Base-by-base conservation (phyloP, 2,329 filamentous ascomycete genomes). In the Claviceps pusilla region DNA sequence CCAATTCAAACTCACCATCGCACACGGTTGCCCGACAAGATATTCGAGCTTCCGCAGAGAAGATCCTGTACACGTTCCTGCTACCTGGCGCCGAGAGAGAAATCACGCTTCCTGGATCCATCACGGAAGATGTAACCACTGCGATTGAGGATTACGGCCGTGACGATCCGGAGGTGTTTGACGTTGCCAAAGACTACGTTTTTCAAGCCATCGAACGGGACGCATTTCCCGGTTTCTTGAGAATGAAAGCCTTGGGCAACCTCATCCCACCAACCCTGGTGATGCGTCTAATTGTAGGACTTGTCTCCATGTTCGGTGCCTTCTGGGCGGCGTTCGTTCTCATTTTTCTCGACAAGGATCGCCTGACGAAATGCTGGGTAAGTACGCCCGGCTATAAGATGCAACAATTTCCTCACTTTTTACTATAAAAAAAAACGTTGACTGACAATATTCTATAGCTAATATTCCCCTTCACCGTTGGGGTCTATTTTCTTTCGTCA, bases 201-300 rank as follows among this genome's bases (percentile, higher is more conserved):
- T 98, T 97, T 69, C 94, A 98, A 71, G 94, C 94, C 39, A 98
- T 98, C 93, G 94, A 98, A 72, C 82, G 94, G 54, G 93, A 98
- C 72, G 93, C 94, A n/a, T 98, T 95, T 67, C 93, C 94, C 0
- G 91, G 91, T 1, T 98, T 98, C 71, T 76, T 98, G 56, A 81
- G 91, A 65, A 88, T 89, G 72, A 97, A 97, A 72, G 93, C 93
- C 3, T 76, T 98, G 29, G 94, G 94, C 57, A 98, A 98, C 65
- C 78, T 98, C 14, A 91, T 98, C 33, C 93, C 91, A 3, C 82
- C 91, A 16, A 95, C 89, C 49, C 84, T 95, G 60, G 82, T 97
- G 65, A 77, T 94, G 61, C 80, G 93, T 53, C 74, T 97, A 52
- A 89, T 95, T 48, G 68, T 95, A 60, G 93, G 91, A 41, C 77